Evolutionary conservation across 140 eudicot species (phyloP).

Genomic region (Oenanthe javanica): DNA sequence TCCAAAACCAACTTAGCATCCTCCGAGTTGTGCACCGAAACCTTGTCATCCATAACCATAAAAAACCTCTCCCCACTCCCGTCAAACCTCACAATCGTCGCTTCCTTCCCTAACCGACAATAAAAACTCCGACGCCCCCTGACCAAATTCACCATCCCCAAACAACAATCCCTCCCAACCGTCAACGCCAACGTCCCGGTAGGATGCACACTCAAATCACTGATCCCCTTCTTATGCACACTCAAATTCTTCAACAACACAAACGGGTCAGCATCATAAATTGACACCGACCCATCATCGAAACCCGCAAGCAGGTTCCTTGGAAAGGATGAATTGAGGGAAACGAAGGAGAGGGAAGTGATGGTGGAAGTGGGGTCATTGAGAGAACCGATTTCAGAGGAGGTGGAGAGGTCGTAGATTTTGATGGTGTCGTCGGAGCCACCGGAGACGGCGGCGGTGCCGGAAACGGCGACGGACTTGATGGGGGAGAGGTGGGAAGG

Average conservation of each 20-base stretch:
- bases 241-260: constrained; percentile 29
- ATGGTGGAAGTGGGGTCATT: constrained; percentile 31
- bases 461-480: constrained; percentile 73
- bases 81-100: constrained; percentile 42
- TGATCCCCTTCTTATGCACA: constrained; percentile 54
- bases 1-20: constrained; percentile 33
- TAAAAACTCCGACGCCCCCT: constrained; percentile 69
- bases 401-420: constrained; percentile 49
- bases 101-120: constrained; percentile 66
- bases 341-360: constrained; percentile 34
- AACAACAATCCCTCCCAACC: constrained; percentile 64
- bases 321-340: constrained; percentile 24
- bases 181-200: constrained; percentile 68
- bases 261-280: constrained; percentile 55
- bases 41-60: constrained; percentile 59
- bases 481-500: constrained; percentile 79
- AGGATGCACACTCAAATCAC: constrained; percentile 59
- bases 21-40: constrained; percentile 67
- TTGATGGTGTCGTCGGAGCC: constrained; percentile 49
- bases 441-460: constrained; percentile 52
- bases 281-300: constrained; percentile 40
- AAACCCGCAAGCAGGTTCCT: constrained; percentile 38
- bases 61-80: constrained; percentile 52
- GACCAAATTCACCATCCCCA: constrained; percentile 87
- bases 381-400: constrained; percentile 42